Evolutionary conservation across 306 rosid genomes (phyloP).

Genomic region (Cajanus cajan): DNA sequence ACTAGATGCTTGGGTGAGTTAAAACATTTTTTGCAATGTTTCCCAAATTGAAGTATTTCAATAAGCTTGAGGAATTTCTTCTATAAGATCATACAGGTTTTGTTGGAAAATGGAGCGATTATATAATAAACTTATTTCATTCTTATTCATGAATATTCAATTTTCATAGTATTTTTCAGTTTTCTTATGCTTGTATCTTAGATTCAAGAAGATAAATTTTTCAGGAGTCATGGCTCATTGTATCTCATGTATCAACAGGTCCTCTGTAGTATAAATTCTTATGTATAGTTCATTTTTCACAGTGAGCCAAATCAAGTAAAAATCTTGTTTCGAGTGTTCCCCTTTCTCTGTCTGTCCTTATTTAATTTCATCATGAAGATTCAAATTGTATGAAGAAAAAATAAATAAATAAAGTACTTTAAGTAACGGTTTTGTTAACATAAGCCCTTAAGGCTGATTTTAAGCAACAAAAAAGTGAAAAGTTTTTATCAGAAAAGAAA

Average conservation of each 20-base stretch:
- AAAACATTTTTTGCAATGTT: slow-evolving; percentile 18
- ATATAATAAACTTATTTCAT: background rate
- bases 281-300: background rate
- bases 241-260: background rate
- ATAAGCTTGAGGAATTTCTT: background rate
- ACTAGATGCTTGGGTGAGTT: slow-evolving; percentile 62
- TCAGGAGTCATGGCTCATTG: background rate
- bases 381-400: background rate
- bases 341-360: background rate
- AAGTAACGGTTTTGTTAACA: background rate
- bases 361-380: background rate
- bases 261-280: background rate
- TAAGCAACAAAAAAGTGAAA: background rate
- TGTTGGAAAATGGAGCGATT: background rate
- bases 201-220: background rate
- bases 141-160: background rate
- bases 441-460: background rate
- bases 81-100: background rate
- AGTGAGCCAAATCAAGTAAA: background rate
- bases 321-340: background rate
- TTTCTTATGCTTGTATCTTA: background rate
- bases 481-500: background rate
- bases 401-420: background rate
- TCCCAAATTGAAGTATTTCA: background rate
- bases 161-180: background rate